Percentiles rank a stretch among this genome's conserved stretches.
phyloP scores from a whole-genome alignment of 202 grass and related monocot genomes.

The Musa balbisiana region DNA sequence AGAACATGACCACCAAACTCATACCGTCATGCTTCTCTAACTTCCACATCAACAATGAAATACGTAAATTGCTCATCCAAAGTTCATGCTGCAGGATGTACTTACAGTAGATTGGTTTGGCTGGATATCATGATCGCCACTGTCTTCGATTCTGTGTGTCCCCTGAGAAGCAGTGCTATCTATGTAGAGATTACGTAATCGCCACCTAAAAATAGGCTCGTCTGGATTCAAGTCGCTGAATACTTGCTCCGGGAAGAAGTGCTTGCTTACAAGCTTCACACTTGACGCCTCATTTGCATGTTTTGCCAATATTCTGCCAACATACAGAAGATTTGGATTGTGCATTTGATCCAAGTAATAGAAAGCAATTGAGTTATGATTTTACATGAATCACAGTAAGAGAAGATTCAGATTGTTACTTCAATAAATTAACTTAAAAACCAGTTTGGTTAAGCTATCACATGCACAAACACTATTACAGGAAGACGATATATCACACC shows the following conservation, averaged over 20 bases:
- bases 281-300: slow-evolving; percentile 30
- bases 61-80: background rate
- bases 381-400: too few relatives aligned
- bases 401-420: background rate
- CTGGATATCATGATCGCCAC: background rate
- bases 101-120: slow-evolving; percentile 7
- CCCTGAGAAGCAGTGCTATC: slow-evolving; percentile 33
- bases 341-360: background rate
- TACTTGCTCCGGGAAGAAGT: slow-evolving; percentile 53
- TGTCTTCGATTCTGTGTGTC: slow-evolving; percentile 27
- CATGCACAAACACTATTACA: background rate
- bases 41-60: background rate
- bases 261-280: slow-evolving; percentile 31
- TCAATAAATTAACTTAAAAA: background rate
- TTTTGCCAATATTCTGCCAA: slow-evolving; percentile 54
- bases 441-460: background rate
- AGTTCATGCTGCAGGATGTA: slow-evolving; percentile 2
- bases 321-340: background rate
- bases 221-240: slow-evolving; percentile 53
- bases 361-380: too few relatives aligned
- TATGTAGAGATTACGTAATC: slow-evolving; percentile 28
- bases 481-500: background rate
- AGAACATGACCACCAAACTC: background rate
- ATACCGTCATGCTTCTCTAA: background rate
- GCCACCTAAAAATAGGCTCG: slow-evolving; percentile 40